phyloP scores from a whole-genome alignment of 1,139 yeast species.

The Taphrina betulina region DNA sequence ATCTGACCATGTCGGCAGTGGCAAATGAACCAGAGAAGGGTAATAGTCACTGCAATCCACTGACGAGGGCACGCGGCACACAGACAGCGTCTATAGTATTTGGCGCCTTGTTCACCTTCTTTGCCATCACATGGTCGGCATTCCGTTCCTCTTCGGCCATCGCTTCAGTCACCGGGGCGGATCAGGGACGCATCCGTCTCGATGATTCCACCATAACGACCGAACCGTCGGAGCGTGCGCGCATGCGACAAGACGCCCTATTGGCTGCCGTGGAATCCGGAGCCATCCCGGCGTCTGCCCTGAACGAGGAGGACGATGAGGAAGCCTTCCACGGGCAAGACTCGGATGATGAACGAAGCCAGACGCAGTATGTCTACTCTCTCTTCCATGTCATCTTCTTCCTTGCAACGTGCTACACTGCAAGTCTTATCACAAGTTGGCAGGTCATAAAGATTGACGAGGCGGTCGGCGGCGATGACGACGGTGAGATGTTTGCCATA shows the following conservation, averaged over 20 bases:
- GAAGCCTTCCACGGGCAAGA: constrained; percentile 42
- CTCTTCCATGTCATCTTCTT: constrained; percentile 88
- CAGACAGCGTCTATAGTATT: constrained; percentile 82
- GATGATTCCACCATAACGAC: constrained; percentile 48
- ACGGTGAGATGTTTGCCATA: constrained; percentile 85
- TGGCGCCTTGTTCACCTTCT: constrained; percentile 90
- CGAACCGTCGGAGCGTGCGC: constrained; percentile 62
- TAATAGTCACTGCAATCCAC: constrained; percentile 84
- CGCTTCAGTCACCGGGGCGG: constrained; percentile 26
- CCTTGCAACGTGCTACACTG: constrained; percentile 95
- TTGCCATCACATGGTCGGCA: constrained; percentile 95
- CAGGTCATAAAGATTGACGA: constrained; percentile 31
- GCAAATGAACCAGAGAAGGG: constrained; percentile 82
- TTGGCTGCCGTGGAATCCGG: constrained; percentile 90
- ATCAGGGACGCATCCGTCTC: constrained; percentile 27
- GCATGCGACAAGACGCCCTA: constrained; percentile 83
- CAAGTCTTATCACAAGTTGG: constrained; percentile 73
- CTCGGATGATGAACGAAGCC: constrained; percentile 56
- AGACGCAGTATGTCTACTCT: constrained; percentile 51
- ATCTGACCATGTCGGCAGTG: constrained; percentile 87
- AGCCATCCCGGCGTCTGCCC: constrained; percentile 86
- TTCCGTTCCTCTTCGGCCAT: constrained; percentile 86
- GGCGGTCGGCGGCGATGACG: constrained; percentile 52
- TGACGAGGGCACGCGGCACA: constrained; percentile 83
- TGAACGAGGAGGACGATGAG: constrained; percentile 55